These are phyloP conservation scores for Tuctoria greenei DNA, from an alignment of 176 grass and related monocot genomes.

Conservation along the genomic window DNA sequence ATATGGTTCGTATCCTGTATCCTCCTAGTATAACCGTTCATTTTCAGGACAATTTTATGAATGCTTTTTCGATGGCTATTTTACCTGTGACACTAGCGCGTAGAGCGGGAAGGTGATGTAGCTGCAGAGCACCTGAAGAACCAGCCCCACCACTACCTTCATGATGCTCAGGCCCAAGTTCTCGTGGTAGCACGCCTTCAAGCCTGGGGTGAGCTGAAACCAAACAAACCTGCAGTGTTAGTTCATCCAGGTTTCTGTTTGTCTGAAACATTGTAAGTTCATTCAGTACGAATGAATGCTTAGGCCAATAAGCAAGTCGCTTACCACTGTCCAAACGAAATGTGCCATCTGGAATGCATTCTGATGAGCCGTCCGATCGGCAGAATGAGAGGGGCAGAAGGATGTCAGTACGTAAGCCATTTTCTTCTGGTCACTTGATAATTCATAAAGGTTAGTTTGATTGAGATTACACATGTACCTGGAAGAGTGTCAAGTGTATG, in stretches of 20 bases:
- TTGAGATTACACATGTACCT: conserved; percentile 31
- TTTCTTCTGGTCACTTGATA: neutral
- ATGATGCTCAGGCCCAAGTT: conserved; percentile 36
- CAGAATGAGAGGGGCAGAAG: neutral
- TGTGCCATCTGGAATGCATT: conserved; percentile 93
- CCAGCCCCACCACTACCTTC: conserved; percentile 53
- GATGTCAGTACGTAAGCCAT: conserved; percentile 21
- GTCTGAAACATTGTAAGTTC: neutral
- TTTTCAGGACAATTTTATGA: neutral
- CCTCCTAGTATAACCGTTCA: neutral
- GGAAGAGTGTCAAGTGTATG: conserved; percentile 79
- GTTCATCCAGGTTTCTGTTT: neutral
- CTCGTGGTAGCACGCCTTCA: conserved; percentile 58
- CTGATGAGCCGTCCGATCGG: conserved; percentile 24
- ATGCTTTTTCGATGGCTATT: neutral
- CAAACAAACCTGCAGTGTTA: neutral
- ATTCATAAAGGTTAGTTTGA: neutral
- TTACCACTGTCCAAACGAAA: conserved; percentile 79
- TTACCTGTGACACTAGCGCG: conserved; percentile 86
- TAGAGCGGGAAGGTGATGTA: conserved; percentile 96
- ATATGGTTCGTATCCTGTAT: neutral
- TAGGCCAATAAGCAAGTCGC: neutral
- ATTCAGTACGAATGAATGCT: neutral
- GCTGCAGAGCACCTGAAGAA: conserved; percentile 80
- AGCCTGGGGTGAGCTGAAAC: conserved; percentile 48